Base-by-base conservation (phyloP, 345 rosid species). In the Gossypium arboreum region DNA sequence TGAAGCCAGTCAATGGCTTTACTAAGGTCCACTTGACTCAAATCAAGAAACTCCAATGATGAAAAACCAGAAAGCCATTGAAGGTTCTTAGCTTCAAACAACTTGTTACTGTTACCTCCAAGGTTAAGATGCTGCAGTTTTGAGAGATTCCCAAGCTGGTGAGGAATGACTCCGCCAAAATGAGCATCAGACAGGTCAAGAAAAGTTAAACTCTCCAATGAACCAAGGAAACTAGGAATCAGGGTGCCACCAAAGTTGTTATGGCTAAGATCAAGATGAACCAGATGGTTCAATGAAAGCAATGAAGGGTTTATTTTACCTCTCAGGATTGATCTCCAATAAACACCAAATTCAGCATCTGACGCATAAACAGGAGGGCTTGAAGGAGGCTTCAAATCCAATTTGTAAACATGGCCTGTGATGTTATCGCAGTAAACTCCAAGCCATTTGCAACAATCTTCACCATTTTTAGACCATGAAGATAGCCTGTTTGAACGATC, bases 131-230 rank as follows among this genome's bases (percentile, higher is more conserved):
- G 54, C 16, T 75, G 75, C 51, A 82, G n/a, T 39, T 74, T 66
- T 0, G 85, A 73, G 15, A 82, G 80, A 22, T 82, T 80, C 4
- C 81, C 79, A 2, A 78, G 74, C 24, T 76, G 74, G 16, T 55
- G 71, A 73, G 81, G 80, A 60, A 84, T 25, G 45, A 13, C 16
- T 34, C 82, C 85, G 0, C 17, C 45, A 57, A 82, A 84, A 9
- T 72, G 57, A 12, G 78, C 41, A 11, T 4, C 12, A n/a, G 76
- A 73, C 29, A 84, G 83, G 57, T 79, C 51, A 15, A 84, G 81
- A 68, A 56, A 68, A 12, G 59, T 73, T 68, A 78, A 92, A 66
- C 97, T 75, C 68, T 55, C 47, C 64, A 65, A 71, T 68, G 73
- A 74, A 79, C 47, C 48, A 52, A 20, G 75, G 77, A 13, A 83